Conservation (phyloP, 805 yeast species). For the Kluyveromyces wickerhamii region DNA sequence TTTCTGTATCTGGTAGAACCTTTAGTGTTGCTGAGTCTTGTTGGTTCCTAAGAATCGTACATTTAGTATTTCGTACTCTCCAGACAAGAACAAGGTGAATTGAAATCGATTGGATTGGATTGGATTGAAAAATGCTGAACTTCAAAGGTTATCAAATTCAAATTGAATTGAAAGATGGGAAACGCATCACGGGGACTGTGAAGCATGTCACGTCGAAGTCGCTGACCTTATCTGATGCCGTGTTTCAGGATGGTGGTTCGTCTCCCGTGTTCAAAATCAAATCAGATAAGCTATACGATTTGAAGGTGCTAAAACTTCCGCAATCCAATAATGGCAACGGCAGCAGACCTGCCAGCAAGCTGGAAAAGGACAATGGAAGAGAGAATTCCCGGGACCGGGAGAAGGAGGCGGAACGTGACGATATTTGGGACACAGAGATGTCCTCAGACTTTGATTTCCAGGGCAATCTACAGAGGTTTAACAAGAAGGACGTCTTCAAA, state of each 20-base stretch:
- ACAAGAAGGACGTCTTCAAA: conserved; percentile 62
- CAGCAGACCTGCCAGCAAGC: conserved; percentile 29
- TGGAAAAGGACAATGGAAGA: conserved; percentile 18
- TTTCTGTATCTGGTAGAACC: too few species aligned
- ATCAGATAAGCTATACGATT: conserved; percentile 29
- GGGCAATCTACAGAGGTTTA: conserved; percentile 72
- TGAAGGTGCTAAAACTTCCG: conserved; percentile 26
- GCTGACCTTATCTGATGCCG: conserved; percentile 34
- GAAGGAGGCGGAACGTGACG: conserved; percentile 10
- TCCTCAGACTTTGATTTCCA: conserved; percentile 72
- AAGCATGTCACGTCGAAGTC: conserved; percentile 35
- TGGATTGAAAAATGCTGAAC: conserved; percentile 34
- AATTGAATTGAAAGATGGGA: conserved; percentile 36
- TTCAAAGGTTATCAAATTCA: conserved; percentile 42
- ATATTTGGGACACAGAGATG: conserved; percentile 6
- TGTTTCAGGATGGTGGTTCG: conserved; percentile 24
- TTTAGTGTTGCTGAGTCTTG: too few species aligned
- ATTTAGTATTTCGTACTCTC: too few species aligned
- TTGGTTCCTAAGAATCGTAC: too few species aligned
- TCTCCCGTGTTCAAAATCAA: conserved; percentile 29
- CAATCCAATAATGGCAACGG: conserved; percentile 4
- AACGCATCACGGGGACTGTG: conserved; percentile 34
- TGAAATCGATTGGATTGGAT: too few species aligned
- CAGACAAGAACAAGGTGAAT: too few species aligned
- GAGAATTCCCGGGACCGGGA: conserved; percentile 15